Evolutionary conservation across 805 yeast genomes (phyloP), one percentile per base, ranked within the genome.

Genomic region (Starmerella geochares): DNA sequence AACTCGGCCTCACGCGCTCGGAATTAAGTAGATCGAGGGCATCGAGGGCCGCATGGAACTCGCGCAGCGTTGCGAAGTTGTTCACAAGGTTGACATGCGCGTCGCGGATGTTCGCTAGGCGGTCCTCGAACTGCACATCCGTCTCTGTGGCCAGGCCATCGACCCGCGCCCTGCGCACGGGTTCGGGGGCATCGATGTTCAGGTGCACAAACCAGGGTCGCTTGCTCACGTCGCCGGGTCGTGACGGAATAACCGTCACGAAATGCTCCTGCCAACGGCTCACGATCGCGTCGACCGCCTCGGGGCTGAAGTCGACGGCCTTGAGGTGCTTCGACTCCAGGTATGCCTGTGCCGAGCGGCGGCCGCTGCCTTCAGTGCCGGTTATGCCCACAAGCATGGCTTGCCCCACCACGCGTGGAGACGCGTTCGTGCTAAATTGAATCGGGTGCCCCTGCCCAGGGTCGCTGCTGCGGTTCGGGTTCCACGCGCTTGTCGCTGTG

Each of bases 141-240:
- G 71, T 76, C 11, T 69, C 3, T 10, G 4, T 6, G 6, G 19
- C 52, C 6, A 49, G 40, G 4, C 41, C 54, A 4, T 71, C 63
- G 56, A 78, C 73, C 41, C 64, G 47, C 17, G 44, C 46, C 27
- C 62, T 68, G 44, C 94, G 71, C 31, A 75, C 55, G 11, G 61
- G 60, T 13, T 78, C 58, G 1, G 95, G 84, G 0, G 95, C 86
- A 58, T 85, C 94, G 1, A 86, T 70, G 5, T 85, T 74, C 3
- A 88, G 58, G 62, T 86, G 95, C 21, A 86, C 72, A 61, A 87
- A 86, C 62, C 85, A 88, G 0, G 96, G 96, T 49, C 95, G 68
- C 53, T 80, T 78, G 16, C 29, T 2, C 7, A 57, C 35, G 13
- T 20, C 48, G 23, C 48, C 65, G 13, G 72, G 54, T 20, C 69